Evolutionary conservation across 495 filamentous ascomycete genomes (phyloP).

Genomic region (Aspergillus haitiensis): DNA sequence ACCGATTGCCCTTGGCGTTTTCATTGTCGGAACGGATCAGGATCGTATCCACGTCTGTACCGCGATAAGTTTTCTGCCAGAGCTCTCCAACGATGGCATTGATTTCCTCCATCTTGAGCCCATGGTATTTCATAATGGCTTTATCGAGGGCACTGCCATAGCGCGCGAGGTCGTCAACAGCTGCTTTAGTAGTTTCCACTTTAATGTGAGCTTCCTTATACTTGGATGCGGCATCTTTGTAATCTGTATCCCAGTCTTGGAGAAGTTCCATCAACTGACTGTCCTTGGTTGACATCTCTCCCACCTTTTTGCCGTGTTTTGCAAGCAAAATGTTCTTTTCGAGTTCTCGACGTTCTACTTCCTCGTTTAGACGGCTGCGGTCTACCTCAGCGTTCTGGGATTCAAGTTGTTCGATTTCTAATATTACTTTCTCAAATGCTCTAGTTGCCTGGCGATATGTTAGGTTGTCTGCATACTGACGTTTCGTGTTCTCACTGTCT

Average conservation of each 20-base stretch:
- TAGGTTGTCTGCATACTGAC: conserved; percentile 83
- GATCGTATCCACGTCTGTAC: conserved; percentile 96
- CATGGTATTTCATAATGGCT: conserved; percentile 95
- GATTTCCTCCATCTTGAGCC: conserved; percentile 97
- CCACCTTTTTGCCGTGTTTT: conserved; percentile 61
- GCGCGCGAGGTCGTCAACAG: conserved; percentile 81
- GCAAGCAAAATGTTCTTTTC: conserved; percentile 61
- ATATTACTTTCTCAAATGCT: conserved; percentile 62
- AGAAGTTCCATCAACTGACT: conserved; percentile 67
- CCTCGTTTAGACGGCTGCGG: conserved; percentile 66
- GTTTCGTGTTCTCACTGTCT: conserved; percentile 74
- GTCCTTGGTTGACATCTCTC: conserved; percentile 77
- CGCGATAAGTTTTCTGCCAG: conserved; percentile 95
- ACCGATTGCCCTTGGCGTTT: conserved; percentile 68
- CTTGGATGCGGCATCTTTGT: conserved; percentile 75
- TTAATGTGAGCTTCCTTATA: conserved; percentile 88
- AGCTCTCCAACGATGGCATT: conserved; percentile 93
- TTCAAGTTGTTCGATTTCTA: conserved; percentile 75
- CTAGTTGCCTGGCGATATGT: conserved; percentile 72
- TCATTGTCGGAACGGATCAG: conserved; percentile 90
- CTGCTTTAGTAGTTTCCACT: conserved; percentile 89
- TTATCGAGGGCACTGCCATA: conserved; percentile 82
- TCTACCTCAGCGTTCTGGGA: conserved; percentile 80
- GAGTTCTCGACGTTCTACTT: conserved; percentile 63
- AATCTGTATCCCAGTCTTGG: conserved; percentile 80